Base-by-base conservation (phyloP, 148 eudicot genomes). In the Diospyros lotus region DNA sequence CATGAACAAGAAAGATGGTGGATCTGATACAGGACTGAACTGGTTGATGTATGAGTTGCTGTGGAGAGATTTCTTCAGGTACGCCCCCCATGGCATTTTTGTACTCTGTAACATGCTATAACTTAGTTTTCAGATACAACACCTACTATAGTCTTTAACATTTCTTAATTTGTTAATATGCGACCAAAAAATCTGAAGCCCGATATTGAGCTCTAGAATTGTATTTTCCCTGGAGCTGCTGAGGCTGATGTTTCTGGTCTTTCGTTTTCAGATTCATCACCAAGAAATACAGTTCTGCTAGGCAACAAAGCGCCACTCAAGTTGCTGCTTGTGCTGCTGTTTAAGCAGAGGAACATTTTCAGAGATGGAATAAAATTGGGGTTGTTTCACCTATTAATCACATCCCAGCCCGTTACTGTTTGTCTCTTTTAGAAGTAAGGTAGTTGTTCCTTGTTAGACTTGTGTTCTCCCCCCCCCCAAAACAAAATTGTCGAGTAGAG, bases 31-130 rank as follows among this genome's bases (percentile, higher is more conserved):
- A 72, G 87, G 98, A 68, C 85, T 88, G 90, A 92, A 90, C 86
- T 94, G 98, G 98, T 75, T 94, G 81, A 89, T 90, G 89, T 94
- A 90, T 77, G 98, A 94, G 83, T 84, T 94, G 44, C 68, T 94
- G 80, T 94, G 98, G 98, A 92, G 98, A 94, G 98, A 94, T 80
- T 94, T 94, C 82, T 94, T 94, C 93, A 92, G 98, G 98, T 90
- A 64, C 77, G 71, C 76, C 42, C 28, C 28, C 12, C 50, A 76
- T 6, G 65, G 46, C 38, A 60, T 64, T 68, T 64, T 4, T 51
- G 38, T 73, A 46, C 64, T 64, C 4, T 51, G 38, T 73, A 46
- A 51, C 64, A 28, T 3, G 11, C 8, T 51, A 51, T 45, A 5
- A 58, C 13, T 55, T 4, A 41, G 48, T 56, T 56, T n/a, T 42